Base-by-base conservation (phyloP, 805 yeast genomes). In the Ogataea ramenticola region DNA sequence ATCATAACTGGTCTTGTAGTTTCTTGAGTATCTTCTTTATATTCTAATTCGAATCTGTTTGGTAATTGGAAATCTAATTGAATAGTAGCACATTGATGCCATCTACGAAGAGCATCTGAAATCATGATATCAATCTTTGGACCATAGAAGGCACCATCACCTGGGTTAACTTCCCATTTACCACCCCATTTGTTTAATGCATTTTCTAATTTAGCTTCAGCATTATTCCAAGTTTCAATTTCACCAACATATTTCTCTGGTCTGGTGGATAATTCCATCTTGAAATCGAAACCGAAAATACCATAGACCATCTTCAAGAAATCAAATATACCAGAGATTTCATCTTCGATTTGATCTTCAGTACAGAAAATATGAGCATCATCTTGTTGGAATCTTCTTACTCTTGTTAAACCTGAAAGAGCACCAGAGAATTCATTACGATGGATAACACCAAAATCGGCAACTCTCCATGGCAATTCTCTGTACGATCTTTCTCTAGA, bases 31-130 rank as follows among this genome's bases (percentile, higher is more conserved):
- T 68, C 77, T 51, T 75, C 84, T 68, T 78, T 80, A 74, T 76
- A 93, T 66, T 85, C 89, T 55, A 93, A 77, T 56, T 86, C 96
- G 62, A 93, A 93, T 70, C 99, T 83, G 57, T 77, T 74, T 52
- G 99, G 99, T 60, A 93, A 76, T 75, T 93, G 99, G 95, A 91
- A 93, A 70, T 93, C 99, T 62, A 93, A 79, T 74, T 93, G 99
- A 64, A 93, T 86, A 45, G 99, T 93, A 49, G 99, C 99, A 77
- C 98, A 91, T 72, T 93, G 99, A 72, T 86, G 93, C 95, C 96
- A 88, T 82, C 97, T 86, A 62, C 78, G 80, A 64, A 89, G 75
- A 39, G 97, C 96, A 66, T 93, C 99, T 52, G 90, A 79, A 59
- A 93, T 86, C 86, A 82, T 83, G 60, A 93, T 87, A 71, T 91